Evolutionary conservation across 1,284 basidiomycete species (phyloP).

Genomic region (Leccinum ambiguum): DNA sequence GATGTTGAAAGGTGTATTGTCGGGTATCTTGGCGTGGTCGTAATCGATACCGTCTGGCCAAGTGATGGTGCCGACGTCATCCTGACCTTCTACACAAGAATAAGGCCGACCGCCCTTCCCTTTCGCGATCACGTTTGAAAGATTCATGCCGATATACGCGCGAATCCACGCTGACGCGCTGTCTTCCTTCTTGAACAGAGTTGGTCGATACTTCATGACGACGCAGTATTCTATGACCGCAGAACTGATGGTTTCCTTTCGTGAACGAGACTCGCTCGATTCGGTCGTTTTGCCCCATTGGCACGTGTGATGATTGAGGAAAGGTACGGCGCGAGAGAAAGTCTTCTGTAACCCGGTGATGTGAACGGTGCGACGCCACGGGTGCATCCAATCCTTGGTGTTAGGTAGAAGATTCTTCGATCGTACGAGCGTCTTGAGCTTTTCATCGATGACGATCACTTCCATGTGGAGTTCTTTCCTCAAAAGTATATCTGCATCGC

Average conservation of each 20-base stretch:
- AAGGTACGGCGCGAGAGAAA: background rate
- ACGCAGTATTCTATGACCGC: background rate
- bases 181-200: background rate
- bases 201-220: background rate
- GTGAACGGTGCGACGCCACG: background rate
- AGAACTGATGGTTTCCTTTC: constrained; percentile 1
- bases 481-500: background rate
- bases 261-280: background rate
- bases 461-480: background rate
- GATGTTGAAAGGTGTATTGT: no score
- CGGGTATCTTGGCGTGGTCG: no score
- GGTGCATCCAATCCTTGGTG: background rate
- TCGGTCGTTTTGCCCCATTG: background rate
- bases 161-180: background rate
- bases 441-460: background rate
- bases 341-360: background rate
- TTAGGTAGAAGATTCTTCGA: background rate
- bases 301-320: background rate
- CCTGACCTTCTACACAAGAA: background rate
- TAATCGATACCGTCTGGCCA: background rate
- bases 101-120: background rate
- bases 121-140: background rate
- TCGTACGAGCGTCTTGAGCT: background rate
- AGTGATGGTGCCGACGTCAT: background rate
- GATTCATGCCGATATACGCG: background rate